Percentiles rank a stretch among this genome's conserved stretches.
phyloP scores from a whole-genome alignment of 2,329 filamentous ascomycete species.

The Aaosphaeria pasadenensis region DNA sequence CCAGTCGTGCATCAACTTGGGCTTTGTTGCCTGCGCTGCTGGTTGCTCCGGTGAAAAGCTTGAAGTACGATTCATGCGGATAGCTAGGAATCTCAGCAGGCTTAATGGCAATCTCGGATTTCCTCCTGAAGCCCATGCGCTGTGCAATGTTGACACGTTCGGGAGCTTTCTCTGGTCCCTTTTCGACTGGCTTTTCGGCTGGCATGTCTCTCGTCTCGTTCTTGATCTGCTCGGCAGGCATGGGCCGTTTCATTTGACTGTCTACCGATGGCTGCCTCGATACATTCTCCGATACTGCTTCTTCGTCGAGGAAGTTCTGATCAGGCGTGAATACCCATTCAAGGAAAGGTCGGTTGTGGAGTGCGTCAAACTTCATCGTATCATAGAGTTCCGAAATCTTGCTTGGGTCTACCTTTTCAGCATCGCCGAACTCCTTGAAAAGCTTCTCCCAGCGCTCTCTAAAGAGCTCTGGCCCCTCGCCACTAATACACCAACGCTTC shows the following conservation, averaged over 20 bases:
- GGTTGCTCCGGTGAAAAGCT: slow-evolving; percentile 72
- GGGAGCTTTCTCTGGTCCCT: slow-evolving; percentile 37
- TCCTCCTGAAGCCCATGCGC: slow-evolving; percentile 53
- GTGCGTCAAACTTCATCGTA: slow-evolving; percentile 98
- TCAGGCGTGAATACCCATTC: slow-evolving; percentile 97
- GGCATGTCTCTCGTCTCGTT: slow-evolving; percentile 15
- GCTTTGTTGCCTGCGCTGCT: slow-evolving; percentile 58
- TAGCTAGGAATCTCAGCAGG: slow-evolving; percentile 24
- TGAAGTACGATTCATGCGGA: slow-evolving; percentile 71
- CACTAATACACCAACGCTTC: slow-evolving; percentile 82
- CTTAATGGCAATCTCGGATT: slow-evolving; percentile 41
- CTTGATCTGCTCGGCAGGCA: slow-evolving; percentile 26
- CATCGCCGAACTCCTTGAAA: slow-evolving; percentile 93
- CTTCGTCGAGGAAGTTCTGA: slow-evolving; percentile 70
- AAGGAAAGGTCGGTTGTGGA: slow-evolving; percentile 93
- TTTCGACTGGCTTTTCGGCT: slow-evolving; percentile 10
- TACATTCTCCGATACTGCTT: slow-evolving; percentile 32
- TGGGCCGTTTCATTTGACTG: slow-evolving; percentile 21
- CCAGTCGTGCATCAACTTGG: slow-evolving; percentile 79
- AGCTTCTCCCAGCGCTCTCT: slow-evolving; percentile 98
- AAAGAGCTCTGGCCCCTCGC: slow-evolving; percentile 92
- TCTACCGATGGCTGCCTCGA: slow-evolving; percentile 29
- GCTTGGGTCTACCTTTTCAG: slow-evolving; percentile 96
- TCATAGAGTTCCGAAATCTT: slow-evolving; percentile 99
- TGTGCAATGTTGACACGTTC: slow-evolving; percentile 41